These are phyloP conservation scores for Prunus kanzakura DNA, from an alignment of 306 rosid species.

Conservation along the genomic window DNA sequence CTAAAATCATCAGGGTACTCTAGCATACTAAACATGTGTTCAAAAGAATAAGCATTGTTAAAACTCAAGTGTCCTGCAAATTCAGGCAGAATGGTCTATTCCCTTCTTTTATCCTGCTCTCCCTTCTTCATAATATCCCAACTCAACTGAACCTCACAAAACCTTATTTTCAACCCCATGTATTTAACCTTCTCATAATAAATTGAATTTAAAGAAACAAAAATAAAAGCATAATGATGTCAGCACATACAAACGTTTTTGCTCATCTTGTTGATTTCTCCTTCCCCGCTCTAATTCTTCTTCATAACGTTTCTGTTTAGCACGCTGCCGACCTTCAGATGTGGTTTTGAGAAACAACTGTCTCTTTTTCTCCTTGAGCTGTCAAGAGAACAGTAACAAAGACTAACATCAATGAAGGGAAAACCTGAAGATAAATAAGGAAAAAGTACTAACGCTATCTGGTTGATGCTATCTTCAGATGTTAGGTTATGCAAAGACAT, in stretches of 20 bases:
- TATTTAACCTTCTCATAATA: neutral
- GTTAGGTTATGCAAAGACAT: neutral
- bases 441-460: neutral
- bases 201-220: neutral
- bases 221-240: neutral
- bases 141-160: constrained; percentile 1
- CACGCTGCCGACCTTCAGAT: constrained; percentile 86
- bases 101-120: neutral
- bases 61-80: neutral
- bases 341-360: constrained; percentile 84
- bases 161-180: neutral
- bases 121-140: neutral
- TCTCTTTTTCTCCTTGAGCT: constrained; percentile 79
- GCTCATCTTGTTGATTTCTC: constrained; percentile 75
- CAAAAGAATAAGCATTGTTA: constrained; percentile 12
- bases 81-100: neutral
- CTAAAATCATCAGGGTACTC: constrained; percentile 11
- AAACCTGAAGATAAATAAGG: neutral
- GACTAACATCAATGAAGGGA: neutral
- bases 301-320: constrained; percentile 78
- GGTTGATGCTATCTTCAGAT: neutral
- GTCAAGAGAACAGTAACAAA: constrained; percentile 27
- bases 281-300: constrained; percentile 73
- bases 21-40: constrained; percentile 18
- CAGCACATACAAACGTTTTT: constrained; percentile 64